These are phyloP conservation scores for Apiospora kogelbergensis DNA, from an alignment of 2,329 filamentous ascomycete species.

Conservation along the genomic window DNA sequence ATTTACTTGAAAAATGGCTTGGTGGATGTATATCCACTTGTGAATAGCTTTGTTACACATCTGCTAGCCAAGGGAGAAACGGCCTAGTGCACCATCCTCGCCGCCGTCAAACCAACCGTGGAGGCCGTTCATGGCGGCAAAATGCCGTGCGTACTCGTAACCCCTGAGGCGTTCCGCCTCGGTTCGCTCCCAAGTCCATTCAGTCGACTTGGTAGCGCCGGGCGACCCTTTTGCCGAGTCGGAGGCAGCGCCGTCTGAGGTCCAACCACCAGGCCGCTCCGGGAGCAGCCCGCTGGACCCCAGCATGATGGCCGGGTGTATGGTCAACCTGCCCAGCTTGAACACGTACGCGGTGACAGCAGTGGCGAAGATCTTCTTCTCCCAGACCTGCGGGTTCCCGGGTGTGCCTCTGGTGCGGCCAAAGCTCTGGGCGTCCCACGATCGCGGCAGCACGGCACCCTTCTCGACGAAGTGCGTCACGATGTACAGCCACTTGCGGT, in stretches of 20 bases:
- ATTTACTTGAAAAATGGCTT: no score
- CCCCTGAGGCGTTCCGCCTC: background rate
- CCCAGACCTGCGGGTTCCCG: conserved; percentile 37
- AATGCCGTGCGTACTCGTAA: background rate
- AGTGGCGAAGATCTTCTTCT: conserved; percentile 68
- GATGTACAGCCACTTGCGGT: no score
- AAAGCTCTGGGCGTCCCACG: background rate
- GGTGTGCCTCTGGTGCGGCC: background rate
- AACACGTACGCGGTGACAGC: conserved; percentile 79
- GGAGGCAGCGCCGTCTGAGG: conserved; percentile 33
- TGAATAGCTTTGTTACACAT: no score
- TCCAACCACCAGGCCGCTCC: conserved; percentile 66
- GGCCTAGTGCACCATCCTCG: background rate
- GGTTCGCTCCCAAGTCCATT: background rate
- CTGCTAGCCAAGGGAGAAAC: background rate
- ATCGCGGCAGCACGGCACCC: background rate
- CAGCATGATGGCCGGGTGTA: conserved; percentile 77
- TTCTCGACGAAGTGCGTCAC: background rate
- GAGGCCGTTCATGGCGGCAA: background rate
- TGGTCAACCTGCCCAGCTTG: conserved; percentile 78
- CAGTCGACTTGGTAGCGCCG: background rate
- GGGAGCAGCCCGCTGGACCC: conserved; percentile 73
- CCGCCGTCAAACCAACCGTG: background rate
- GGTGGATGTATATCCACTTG: no score
- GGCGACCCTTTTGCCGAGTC: conserved; percentile 35